phyloP scores from a whole-genome alignment of 2,329 filamentous ascomycete species.

The Acarospora socialis region DNA sequence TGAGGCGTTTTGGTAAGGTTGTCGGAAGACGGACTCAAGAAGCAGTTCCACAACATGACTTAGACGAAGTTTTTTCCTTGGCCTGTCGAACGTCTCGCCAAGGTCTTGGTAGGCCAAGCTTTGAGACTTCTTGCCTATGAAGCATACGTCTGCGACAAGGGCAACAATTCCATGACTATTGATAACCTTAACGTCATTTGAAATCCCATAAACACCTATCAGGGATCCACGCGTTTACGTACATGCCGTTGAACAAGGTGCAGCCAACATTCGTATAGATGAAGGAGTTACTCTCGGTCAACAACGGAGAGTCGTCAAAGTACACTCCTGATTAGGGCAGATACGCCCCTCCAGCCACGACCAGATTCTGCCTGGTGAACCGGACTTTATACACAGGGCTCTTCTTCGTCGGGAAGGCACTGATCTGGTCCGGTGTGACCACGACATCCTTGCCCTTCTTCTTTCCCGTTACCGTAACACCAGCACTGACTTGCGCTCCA shows the following conservation, averaged over 20 bases:
- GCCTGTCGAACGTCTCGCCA: background rate
- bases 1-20: too few relatives aligned
- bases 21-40: too few relatives aligned
- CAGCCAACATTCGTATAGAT: background rate
- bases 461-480: slow-evolving; percentile 16
- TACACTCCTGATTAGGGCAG: slow-evolving; percentile 30
- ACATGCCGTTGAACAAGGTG: background rate
- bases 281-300: background rate
- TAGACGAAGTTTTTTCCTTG: too few relatives aligned
- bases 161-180: background rate
- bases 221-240: background rate
- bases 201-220: background rate
- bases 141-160: background rate
- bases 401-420: slow-evolving; percentile 90
- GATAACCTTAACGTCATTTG: background rate
- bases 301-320: background rate
- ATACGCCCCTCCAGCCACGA: slow-evolving; percentile 67
- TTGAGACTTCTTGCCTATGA: too few relatives aligned
- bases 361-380: slow-evolving; percentile 90
- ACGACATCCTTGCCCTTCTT: slow-evolving; percentile 85
- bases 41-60: too few relatives aligned
- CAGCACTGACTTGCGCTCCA: slow-evolving; percentile 12
- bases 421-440: slow-evolving; percentile 85
- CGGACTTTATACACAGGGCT: slow-evolving; percentile 84
- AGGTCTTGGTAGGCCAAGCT: slow-evolving; percentile 1